Base-by-base conservation (phyloP, 257 asterid species). In the Solanum ahanhuiri region DNA sequence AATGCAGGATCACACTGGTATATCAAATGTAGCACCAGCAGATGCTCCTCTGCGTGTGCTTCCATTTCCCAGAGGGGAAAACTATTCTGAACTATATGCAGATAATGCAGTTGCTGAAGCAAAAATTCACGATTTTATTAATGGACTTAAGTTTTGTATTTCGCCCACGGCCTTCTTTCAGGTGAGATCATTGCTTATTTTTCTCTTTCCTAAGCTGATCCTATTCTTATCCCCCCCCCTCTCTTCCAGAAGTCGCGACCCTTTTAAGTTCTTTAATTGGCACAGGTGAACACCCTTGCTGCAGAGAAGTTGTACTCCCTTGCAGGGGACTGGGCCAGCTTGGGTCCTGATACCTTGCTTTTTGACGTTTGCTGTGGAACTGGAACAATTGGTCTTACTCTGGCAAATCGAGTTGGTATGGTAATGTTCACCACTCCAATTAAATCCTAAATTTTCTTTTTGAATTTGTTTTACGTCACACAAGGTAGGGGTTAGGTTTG, bases 111-210 rank as follows among this genome's bases (percentile, higher is more conserved):
- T 90, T 48, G 91, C 45, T 28, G 98, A 97, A 89, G 97, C 96
- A 73, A 91, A 96, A 91, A 94, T 97, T 93, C 96, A 95, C 71
- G 98, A 97, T 90, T 93, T 91, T 92, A 90, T 97, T 51, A 92
- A 92, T 90, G 91, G 93, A 87, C 98, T 97, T 25, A 90, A 83
- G 85, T 97, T 97, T 90, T 93, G 94, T 84, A 93, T 97, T 88
- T 97, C 99, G 57, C 98, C 99, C 30, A 94, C 98, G 12, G 98
- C 99, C 81, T 97, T 97, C 91, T 97, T 97, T 92, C 99, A 97
- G 98, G 99, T 94, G 85, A 85, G 86, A 83, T 71, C 85, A 31
- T 37, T 77, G 63, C 34, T 84, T 81, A 31, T 58, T 69, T 48
- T 57, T 35, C 34, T 63, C 9, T 37, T 79, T 86, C 87, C 39